These are phyloP conservation scores for Macrophomina tecta DNA, from an alignment of 2,329 filamentous ascomycete species.

Conservation along the genomic window DNA sequence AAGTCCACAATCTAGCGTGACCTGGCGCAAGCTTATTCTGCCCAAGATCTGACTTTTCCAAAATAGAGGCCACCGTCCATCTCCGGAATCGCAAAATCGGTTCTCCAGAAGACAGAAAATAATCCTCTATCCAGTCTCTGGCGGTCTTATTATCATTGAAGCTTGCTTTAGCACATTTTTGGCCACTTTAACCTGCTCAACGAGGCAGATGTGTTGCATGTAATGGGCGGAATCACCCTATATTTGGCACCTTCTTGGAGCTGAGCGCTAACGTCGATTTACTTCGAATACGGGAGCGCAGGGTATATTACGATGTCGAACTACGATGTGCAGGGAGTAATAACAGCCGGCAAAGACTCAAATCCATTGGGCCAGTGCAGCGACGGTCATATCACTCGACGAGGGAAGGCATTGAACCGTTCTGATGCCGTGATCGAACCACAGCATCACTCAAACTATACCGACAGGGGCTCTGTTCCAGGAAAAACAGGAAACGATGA, in stretches of 20 bases:
- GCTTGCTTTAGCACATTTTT: neutral
- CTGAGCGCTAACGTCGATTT: neutral
- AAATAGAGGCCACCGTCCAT: neutral
- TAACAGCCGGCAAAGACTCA: neutral
- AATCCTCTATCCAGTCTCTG: neutral
- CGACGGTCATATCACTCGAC: neutral
- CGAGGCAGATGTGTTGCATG: too few species aligned
- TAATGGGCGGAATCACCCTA: too few species aligned
- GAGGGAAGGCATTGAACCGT: neutral
- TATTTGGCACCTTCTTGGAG: neutral
- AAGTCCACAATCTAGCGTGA: too few species aligned
- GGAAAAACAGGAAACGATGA: too few species aligned
- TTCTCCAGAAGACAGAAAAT: neutral
- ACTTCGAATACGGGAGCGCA: neutral
- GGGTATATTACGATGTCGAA: neutral
- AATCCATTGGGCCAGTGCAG: neutral
- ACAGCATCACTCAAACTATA: too few species aligned
- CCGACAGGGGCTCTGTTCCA: too few species aligned
- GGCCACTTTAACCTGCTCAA: too few species aligned
- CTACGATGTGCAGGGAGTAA: neutral
- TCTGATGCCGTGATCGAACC: too few species aligned
- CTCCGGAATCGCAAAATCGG: neutral
- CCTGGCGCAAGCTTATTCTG: too few species aligned
- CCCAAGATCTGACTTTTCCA: too few species aligned
- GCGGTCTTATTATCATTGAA: neutral